Base-by-base conservation (phyloP, 192 early-diverging fungal genomes). In the Coemansia sp. region DNA sequence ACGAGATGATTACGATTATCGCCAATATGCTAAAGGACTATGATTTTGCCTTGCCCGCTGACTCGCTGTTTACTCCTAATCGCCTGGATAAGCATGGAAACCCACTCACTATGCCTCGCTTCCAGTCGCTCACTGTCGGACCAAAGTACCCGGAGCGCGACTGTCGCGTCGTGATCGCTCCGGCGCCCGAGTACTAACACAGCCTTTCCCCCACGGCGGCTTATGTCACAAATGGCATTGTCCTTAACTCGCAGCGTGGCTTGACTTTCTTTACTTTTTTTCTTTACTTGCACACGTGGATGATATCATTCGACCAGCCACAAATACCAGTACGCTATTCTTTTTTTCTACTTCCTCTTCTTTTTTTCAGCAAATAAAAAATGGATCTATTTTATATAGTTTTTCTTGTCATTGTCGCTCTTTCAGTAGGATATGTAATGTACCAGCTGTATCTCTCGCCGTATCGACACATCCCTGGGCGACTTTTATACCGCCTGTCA, bases 1-100 rank as follows among this genome's bases (percentile, higher is more conserved):
- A 51, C 32, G 73, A 83, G 34, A 67, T 78, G 67, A 38, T 71
- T 46, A 64, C 69, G 0, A 75, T 68, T 3, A 10, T 74, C 19
- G 69, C 72, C 0, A 78, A 70, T 23, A 11, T 83, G 0, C 50
- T 83, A 4, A 66, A 67, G 21, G 41, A 72, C 65, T 83, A 74
- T 29, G 69, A 77, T 27, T 62, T 76, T 48, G 46, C 45, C 14
- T 4, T 72, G 17, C 66, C 73, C 1, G 12, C 21, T 0, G 62
- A 51, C 36, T 41, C 73, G 0, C 53, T 64, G 37, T 71, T 66
- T 42, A 31, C 42, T 12, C 69, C 74, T 12, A 59, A 66, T 0
- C 61, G 23, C 8, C 7, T 64, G 21, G 67, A 80, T 34, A 6
- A 8, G 9, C 4, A 45, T 29, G 72, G 77, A 5, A 37, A 62